Evolutionary conservation across 1,284 basidiomycete genomes (phyloP).

Genomic region (Heterobasidion annosum): DNA sequence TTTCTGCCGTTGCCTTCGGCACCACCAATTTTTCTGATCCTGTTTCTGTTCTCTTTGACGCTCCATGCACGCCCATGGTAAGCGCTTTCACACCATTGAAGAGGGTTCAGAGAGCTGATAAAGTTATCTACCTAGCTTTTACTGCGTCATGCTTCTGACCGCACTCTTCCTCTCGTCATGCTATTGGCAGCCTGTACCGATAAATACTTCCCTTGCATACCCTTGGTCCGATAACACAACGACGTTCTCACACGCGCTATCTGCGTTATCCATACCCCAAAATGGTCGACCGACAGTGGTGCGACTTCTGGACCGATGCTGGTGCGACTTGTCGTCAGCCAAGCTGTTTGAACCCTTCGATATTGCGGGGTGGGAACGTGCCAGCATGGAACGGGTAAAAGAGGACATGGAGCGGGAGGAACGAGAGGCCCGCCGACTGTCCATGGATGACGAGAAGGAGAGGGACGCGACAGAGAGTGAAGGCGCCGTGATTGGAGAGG

Average conservation of each 20-base stretch:
- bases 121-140: conserved; percentile 43
- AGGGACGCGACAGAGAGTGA: neutral
- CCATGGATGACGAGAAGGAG: conserved; percentile 2
- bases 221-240: conserved; percentile 63
- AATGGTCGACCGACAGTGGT: conserved; percentile 32
- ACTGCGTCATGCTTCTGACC: conserved; percentile 70
- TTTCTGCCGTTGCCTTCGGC: conserved; percentile 72
- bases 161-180: conserved; percentile 77
- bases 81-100: conserved; percentile 15
- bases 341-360: conserved; percentile 67
- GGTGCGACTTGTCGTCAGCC: conserved; percentile 60
- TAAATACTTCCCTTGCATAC: conserved; percentile 46
- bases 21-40: conserved; percentile 62
- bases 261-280: conserved; percentile 7
- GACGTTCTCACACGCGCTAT: conserved; percentile 57
- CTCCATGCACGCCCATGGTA: conserved; percentile 77
- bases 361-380: conserved; percentile 58
- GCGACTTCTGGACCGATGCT: conserved; percentile 64
- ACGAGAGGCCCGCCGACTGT: conserved; percentile 4
- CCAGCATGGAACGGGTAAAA: conserved; percentile 42
- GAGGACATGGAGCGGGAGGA: conserved; percentile 27
- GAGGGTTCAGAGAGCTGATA: neutral
- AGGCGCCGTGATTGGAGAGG: neutral
- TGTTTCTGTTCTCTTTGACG: conserved; percentile 66
- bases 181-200: conserved; percentile 74